A percentile compares a stretch with the other conserved stretches of the same genome.
phyloP scores from a whole-genome alignment of 768 basidiomycete genomes.

The Crassisporium funariophilum region DNA sequence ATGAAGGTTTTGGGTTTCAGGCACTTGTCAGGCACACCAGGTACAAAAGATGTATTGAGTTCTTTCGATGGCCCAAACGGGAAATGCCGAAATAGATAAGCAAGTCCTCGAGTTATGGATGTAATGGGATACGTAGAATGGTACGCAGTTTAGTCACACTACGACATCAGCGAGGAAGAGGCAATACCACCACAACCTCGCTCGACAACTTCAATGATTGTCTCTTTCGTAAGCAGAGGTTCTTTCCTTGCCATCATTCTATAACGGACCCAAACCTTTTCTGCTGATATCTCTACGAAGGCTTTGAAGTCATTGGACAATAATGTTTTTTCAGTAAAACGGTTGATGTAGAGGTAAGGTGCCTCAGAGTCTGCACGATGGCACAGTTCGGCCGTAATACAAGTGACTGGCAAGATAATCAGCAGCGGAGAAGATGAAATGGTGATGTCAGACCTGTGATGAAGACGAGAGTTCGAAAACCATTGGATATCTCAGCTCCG shows the following conservation, averaged over 20 bases:
- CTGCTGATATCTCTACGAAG: constrained; percentile 7
- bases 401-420: not conserved
- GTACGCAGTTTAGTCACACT: too few species aligned
- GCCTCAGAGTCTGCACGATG: not conserved
- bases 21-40: too few species aligned
- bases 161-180: too few species aligned
- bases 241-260: not conserved
- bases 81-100: too few species aligned
- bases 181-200: too few species aligned
- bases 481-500: constrained; percentile 1
- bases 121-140: too few species aligned
- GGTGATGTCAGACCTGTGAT: not conserved
- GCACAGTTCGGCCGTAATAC: constrained; percentile 7
- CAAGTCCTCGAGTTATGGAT: too few species aligned
- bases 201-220: too few species aligned
- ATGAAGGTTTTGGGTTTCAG: too few species aligned
- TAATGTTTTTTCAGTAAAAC: constrained; percentile 3
- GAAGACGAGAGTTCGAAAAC: constrained; percentile 5
- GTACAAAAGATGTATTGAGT: too few species aligned
- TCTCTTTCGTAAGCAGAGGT: not conserved
- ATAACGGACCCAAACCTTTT: constrained; percentile 3
- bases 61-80: too few species aligned
- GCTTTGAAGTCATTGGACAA: constrained; percentile 3
- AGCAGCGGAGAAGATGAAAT: not conserved
- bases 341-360: constrained; percentile 4